Evolutionary conservation across 352 stramenopile genomes (phyloP).

Genomic region (Aphanomyces astaci): DNA sequence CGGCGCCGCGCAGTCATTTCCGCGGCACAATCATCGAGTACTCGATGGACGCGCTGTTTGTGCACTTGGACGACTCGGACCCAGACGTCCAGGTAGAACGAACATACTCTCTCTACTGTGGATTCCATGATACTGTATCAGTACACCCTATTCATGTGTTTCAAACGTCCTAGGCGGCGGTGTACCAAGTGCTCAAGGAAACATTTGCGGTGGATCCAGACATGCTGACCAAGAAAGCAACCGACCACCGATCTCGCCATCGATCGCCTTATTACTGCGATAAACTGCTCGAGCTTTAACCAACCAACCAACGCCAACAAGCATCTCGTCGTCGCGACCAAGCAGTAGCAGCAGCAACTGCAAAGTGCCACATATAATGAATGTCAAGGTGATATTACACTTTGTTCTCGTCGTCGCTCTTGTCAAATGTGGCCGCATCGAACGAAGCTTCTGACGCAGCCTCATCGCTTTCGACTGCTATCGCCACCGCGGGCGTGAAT

Average conservation of each 20-base stretch:
- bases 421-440: not conserved
- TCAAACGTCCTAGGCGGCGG: too few species aligned
- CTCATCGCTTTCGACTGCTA: not conserved
- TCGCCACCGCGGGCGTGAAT: not conserved
- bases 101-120: not conserved
- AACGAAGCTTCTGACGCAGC: slow-evolving; percentile 18
- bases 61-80: slow-evolving; percentile 87
- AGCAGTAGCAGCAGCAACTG: too few species aligned
- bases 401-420: slow-evolving; percentile 10
- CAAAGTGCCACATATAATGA: too few species aligned
- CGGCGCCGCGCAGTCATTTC: slow-evolving; percentile 78
- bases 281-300: slow-evolving; percentile 38
- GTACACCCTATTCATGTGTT: too few species aligned
- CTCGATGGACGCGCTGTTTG: slow-evolving; percentile 84
- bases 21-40: slow-evolving; percentile 86
- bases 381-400: too few species aligned
- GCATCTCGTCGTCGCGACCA: not conserved
- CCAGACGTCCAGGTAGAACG: slow-evolving; percentile 63
- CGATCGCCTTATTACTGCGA: slow-evolving; percentile 68
- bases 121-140: not conserved
- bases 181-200: slow-evolving; percentile 63
- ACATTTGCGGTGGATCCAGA: slow-evolving; percentile 48
- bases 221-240: slow-evolving; percentile 57
- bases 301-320: not conserved
- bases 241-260: slow-evolving; percentile 63